A percentile compares a stretch with the other conserved stretches of the same genome.
Evolutionary conservation across 208 protist species (phyloP).

Genomic region (Angomonas deanei): DNA sequence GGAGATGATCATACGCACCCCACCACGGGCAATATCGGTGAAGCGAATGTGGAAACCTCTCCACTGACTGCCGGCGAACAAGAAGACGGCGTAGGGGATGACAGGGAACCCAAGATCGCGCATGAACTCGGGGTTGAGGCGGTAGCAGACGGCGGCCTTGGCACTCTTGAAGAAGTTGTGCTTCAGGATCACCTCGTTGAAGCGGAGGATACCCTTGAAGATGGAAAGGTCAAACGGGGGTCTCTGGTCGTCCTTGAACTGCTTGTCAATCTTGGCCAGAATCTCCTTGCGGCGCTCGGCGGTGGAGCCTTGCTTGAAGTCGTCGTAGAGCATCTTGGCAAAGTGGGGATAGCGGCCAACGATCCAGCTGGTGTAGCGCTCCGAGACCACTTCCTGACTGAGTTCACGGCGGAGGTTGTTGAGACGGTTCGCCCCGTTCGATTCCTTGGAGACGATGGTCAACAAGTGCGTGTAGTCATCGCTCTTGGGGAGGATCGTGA

Average conservation of each 20-base stretch:
- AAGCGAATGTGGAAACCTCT: slow-evolving; percentile 96
- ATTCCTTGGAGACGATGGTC: slow-evolving; percentile 52
- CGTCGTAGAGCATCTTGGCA: slow-evolving; percentile 82
- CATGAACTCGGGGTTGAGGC: slow-evolving; percentile 84
- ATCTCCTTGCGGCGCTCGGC: slow-evolving; percentile 47
- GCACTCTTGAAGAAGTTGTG: slow-evolving; percentile 95
- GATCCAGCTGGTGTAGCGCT: slow-evolving; percentile 76
- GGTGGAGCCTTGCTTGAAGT: slow-evolving; percentile 80
- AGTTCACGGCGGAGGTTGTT: slow-evolving; percentile 80
- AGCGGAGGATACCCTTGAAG: slow-evolving; percentile 84
- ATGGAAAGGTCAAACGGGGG: slow-evolving; percentile 66
- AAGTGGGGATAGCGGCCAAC: slow-evolving; percentile 80
- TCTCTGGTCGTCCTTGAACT: slow-evolving; percentile 72
- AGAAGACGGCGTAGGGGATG: slow-evolving; percentile 89
- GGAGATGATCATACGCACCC: slow-evolving; percentile 94
- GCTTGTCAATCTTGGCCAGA: slow-evolving; percentile 44
- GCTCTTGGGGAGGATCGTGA: slow-evolving; percentile 75
- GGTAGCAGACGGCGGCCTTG: slow-evolving; percentile 90
- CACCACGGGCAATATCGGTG: slow-evolving; percentile 93
- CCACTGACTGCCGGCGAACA: slow-evolving; percentile 91
- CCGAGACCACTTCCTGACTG: slow-evolving; percentile 85
- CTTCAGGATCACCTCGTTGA: slow-evolving; percentile 91
- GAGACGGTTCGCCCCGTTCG: slow-evolving; percentile 80
- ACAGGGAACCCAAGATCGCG: slow-evolving; percentile 70
- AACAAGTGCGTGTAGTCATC: slow-evolving; percentile 78